A percentile compares a stretch with the other conserved stretches of the same genome.
Conservation (phyloP, 2,329 filamentous ascomycete genomes). For the Paecilomyces sp. region DNA sequence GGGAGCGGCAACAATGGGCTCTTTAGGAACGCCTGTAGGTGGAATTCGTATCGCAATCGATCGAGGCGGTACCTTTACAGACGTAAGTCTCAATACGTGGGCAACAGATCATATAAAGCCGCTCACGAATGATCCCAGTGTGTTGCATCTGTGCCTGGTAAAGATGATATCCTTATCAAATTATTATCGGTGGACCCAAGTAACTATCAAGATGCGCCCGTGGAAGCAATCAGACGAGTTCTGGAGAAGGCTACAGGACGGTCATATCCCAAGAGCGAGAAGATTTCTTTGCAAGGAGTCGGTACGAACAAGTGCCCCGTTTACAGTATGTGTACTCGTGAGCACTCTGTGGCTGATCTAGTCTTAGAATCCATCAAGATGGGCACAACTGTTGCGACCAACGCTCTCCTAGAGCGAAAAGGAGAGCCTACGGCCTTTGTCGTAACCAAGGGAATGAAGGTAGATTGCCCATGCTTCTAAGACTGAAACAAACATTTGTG, state of each 20-base stretch:
- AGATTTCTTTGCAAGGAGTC: not conserved
- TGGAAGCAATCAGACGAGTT: slow-evolving; percentile 83
- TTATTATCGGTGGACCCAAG: slow-evolving; percentile 81
- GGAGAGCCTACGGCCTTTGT: slow-evolving; percentile 83
- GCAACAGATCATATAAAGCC: no score
- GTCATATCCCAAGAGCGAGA: not conserved
- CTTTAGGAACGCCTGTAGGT: no score
- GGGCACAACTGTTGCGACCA: slow-evolving; percentile 93
- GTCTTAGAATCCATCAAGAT: slow-evolving; percentile 83
- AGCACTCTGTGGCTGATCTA: slow-evolving; percentile 69
- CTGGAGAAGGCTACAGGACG: slow-evolving; percentile 66
- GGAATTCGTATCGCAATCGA: no score
- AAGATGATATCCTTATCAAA: slow-evolving; percentile 76
- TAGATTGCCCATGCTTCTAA: not conserved
- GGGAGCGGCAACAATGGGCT: no score
- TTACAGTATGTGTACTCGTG: slow-evolving; percentile 9
- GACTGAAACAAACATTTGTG: not conserved
- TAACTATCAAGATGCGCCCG: slow-evolving; percentile 84
- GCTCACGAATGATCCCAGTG: not conserved
- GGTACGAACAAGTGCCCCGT: slow-evolving; percentile 45
- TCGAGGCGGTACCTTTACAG: no score
- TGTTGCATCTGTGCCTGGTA: slow-evolving; percentile 1
- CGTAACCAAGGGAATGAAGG: slow-evolving; percentile 75
- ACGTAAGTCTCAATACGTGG: no score
- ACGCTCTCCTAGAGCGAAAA: slow-evolving; percentile 82